Base-by-base conservation (phyloP, 305 asterid genomes). In the Rubia tinctorum region DNA sequence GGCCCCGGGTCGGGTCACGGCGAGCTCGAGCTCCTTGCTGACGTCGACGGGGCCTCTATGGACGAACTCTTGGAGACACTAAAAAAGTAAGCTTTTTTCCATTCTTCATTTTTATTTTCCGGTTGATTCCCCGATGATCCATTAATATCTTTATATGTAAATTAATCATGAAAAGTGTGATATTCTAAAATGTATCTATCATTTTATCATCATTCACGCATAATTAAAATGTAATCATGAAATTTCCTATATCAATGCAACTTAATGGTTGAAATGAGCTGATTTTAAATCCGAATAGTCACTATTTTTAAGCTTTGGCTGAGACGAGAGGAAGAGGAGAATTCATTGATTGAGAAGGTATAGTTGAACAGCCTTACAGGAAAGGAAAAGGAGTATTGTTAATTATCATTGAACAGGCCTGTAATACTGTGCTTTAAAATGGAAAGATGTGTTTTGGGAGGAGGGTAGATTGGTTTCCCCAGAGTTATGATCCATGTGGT, bases 1-100 rank as follows among this genome's bases (percentile, higher is more conserved):
- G 91, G 89, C 9, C 91, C 96, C 1, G 98, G 97, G 2, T 75
- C 90, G 3, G 69, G 74, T 68, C 66, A 85, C 9, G 91, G 79
- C 25, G 93, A 85, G 74, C 66, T 89, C 71, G 95, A 90, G 80
- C 80, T 93, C 76, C 88, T 79, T 75, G 99, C 97, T 10, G 99
- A 91, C 68, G 97, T 91, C 7, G 97, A 94, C 82, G 74, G 73
- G 6, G 83, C 88, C 77, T 80, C 81, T 53, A 60, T 83, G 78
- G 97, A 91, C 75, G 97, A 94, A 83, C 85, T 91, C 76, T 56
- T 91, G 88, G 84, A 72, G 8, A 78, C 87, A 27, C 83, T 91
- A 51, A 91, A 83, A 65, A 94, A 76, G 99, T 91, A 71, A 85
- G 68, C 13, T 34, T 73, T 23, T 73, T 34, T n/a, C n/a, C 55